Base-by-base conservation (phyloP, 495 filamentous ascomycete genomes). In the Penicillium bovifimosum region DNA sequence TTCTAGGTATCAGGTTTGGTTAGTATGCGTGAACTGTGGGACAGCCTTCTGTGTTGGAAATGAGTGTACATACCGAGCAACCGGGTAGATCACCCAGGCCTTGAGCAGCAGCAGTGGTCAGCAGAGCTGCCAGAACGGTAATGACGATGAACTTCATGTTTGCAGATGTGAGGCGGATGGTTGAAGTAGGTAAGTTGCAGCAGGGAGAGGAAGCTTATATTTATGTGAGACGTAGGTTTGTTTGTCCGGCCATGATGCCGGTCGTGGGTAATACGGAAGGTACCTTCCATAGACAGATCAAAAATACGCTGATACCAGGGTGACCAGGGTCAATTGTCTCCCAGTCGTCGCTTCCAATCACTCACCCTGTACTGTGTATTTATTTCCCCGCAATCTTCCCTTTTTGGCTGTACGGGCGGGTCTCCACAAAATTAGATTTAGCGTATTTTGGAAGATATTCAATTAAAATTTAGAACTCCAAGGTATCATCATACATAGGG, bases 41-140 rank as follows among this genome's bases (percentile, higher is more conserved):
- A 14, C 17, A 24, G 13, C 24, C 5, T 9, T 8, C 9, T 31
- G 16, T 45, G 31, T 11, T 26, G 16, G 16, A 27, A 10, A 4
- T 52, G 11, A n/a, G n/a, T 36, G 24, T 17, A 53, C 67, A 38
- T 73, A 66, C 65, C 41, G 64, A 80, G 61, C 84, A 86, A 5
- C 32, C 17, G 5, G 84, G 83, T 27, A 85, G 69, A 39, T 59
- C 59, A 32, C 52, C 54, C 43, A 76, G 51, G 16, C 67, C 61
- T 52, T 76, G 70, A 27, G 76, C 78, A 50, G 67, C 60, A 42
- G 60, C 73, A 6, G 63, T 61, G 34, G 62, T 55, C 41, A 68
- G 59, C 39, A 66, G 47, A 40, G 67, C 58, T 26, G 68, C 52
- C 20, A 75, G 49, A 33, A 64, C 59, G 11, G 74, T 46, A 41